Evolutionary conservation across 352 stramenopile genomes (phyloP).

Genomic region (Achlya hypogyna): DNA sequence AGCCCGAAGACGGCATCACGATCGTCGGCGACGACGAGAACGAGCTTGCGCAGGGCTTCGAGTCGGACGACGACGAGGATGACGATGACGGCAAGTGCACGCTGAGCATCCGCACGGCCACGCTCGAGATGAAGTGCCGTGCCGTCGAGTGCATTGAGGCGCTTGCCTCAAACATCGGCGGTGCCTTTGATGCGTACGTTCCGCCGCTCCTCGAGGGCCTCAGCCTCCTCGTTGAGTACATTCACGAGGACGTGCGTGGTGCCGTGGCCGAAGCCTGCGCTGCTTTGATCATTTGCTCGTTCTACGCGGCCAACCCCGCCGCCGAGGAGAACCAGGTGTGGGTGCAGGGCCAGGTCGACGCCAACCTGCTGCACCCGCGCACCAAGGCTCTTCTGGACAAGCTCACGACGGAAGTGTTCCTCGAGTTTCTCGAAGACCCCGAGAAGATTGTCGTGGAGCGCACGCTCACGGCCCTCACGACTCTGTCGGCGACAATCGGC

Average conservation of each 20-base stretch:
- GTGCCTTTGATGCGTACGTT: slow-evolving; percentile 75
- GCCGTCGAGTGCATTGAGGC: slow-evolving; percentile 75
- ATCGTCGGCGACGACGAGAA: slow-evolving; percentile 60
- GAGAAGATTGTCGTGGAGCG: slow-evolving; percentile 90
- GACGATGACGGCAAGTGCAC: slow-evolving; percentile 53
- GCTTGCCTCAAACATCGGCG: slow-evolving; percentile 71
- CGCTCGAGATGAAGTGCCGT: slow-evolving; percentile 77
- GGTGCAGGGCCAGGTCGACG: slow-evolving; percentile 77
- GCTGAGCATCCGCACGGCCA: slow-evolving; percentile 81
- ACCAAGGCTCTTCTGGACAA: slow-evolving; percentile 65
- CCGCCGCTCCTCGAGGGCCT: slow-evolving; percentile 72
- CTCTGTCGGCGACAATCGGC: slow-evolving; percentile 91
- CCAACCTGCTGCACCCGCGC: slow-evolving; percentile 64
- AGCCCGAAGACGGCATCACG: slow-evolving; percentile 69
- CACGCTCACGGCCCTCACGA: slow-evolving; percentile 92
- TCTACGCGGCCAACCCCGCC: slow-evolving; percentile 61
- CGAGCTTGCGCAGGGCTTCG: slow-evolving; percentile 54
- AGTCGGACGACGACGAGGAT: slow-evolving; percentile 70
- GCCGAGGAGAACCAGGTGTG: slow-evolving; percentile 62
- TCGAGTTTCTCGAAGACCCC: slow-evolving; percentile 56
- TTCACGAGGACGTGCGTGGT: slow-evolving; percentile 78
- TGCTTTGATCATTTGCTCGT: slow-evolving; percentile 77
- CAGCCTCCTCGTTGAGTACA: slow-evolving; percentile 75
- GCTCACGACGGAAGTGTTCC: slow-evolving; percentile 35
- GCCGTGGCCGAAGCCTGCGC: slow-evolving; percentile 69